Conservation (phyloP, 106 monocot genomes). For the Allium cepa region DNA sequence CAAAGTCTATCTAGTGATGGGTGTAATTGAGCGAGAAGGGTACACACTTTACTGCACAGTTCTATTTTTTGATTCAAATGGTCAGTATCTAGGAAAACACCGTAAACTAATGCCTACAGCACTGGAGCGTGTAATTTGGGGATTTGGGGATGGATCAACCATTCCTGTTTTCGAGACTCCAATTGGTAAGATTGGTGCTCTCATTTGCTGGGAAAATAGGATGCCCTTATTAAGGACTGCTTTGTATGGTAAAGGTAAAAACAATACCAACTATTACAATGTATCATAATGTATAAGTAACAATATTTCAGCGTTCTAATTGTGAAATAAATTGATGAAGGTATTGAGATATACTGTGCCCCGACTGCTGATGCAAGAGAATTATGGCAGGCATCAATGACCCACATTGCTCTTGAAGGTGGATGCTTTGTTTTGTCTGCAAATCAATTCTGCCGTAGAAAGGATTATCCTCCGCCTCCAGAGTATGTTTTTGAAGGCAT, state of each 20-base stretch:
- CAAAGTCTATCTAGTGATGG: slow-evolving; percentile 90
- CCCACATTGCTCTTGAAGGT: slow-evolving; percentile 91
- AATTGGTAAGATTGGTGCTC: slow-evolving; percentile 83
- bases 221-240: slow-evolving; percentile 95
- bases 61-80: slow-evolving; percentile 84
- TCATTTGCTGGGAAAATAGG: slow-evolving; percentile 99
- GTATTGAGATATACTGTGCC: slow-evolving; percentile 84
- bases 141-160: slow-evolving; percentile 97
- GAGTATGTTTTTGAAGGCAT: slow-evolving; percentile 64
- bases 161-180: slow-evolving; percentile 92
- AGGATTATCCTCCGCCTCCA: slow-evolving; percentile 87
- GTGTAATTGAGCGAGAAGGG: slow-evolving; percentile 85
- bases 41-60: slow-evolving; percentile 95
- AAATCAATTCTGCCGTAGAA: slow-evolving; percentile 95
- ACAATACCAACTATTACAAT: not conserved
- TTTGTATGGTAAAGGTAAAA: slow-evolving; percentile 88
- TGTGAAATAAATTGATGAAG: slow-evolving; percentile 14
- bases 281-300: not conserved
- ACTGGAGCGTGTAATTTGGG: slow-evolving; percentile 93
- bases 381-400: slow-evolving; percentile 94
- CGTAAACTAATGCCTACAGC: slow-evolving; percentile 93
- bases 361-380: slow-evolving; percentile 88
- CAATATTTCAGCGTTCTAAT: not conserved
- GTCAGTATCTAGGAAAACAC: slow-evolving; percentile 84
- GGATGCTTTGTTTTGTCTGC: slow-evolving; percentile 80